A percentile compares a stretch with the other conserved stretches of the same genome.
Conservation (phyloP, 2,329 filamentous ascomycete genomes). For the Colletotrichum gloeosporioides region DNA sequence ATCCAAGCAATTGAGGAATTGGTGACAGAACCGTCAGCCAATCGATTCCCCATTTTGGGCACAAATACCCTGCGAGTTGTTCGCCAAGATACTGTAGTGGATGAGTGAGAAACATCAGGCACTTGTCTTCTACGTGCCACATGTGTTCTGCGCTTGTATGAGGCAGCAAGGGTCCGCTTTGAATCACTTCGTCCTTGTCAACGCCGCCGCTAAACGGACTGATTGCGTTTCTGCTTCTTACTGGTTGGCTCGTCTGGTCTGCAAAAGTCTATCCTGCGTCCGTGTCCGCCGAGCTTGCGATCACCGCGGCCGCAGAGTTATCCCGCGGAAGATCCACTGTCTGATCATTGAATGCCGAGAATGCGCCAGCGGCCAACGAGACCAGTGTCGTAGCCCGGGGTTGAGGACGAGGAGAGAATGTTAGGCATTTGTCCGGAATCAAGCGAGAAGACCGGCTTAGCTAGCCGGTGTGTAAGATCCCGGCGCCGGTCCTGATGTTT, state of each 20-base stretch:
- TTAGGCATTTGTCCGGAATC: neutral
- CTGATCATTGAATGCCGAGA: neutral
- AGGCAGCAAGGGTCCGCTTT: neutral
- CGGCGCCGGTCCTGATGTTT: neutral
- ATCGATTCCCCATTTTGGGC: neutral
- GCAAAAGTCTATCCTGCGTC: neutral
- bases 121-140: neutral
- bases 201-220: constrained; percentile 1
- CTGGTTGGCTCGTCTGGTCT: constrained; percentile 2
- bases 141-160: neutral
- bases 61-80: neutral
- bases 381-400: neutral
- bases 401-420: neutral
- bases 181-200: neutral
- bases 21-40: neutral
- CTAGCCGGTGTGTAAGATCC: neutral
- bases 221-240: neutral
- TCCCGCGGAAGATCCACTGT: neutral
- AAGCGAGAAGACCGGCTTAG: neutral
- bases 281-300: neutral
- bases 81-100: neutral
- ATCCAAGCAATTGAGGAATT: neutral
- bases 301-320: neutral
- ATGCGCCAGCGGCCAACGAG: neutral
- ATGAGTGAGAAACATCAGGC: neutral